phyloP scores from a whole-genome alignment of 2,329 filamentous ascomycete species.

The Monosporascus sp. region DNA sequence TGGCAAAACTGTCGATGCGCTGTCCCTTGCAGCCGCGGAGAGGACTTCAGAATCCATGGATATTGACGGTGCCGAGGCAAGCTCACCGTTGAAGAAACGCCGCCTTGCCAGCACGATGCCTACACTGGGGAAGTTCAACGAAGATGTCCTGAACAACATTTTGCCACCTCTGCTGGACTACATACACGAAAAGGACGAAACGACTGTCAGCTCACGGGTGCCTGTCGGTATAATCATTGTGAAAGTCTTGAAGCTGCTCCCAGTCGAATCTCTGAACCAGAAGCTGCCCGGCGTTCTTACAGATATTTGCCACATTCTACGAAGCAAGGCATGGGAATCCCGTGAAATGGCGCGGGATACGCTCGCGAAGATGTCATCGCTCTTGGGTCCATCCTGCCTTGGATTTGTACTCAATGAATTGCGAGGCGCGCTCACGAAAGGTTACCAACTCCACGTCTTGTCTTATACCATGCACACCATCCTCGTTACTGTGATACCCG shows the following conservation, averaged over 20 bases:
- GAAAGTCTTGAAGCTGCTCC: conserved; percentile 78
- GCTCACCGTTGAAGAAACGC: conserved; percentile 20
- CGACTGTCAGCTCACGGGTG: conserved; percentile 86
- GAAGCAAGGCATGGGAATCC: conserved; percentile 82
- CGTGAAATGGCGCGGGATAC: conserved; percentile 89
- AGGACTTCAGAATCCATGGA: conserved; percentile 37
- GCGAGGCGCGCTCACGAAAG: conserved; percentile 72
- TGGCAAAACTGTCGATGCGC: conserved; percentile 72
- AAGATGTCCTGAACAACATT: conserved; percentile 69
- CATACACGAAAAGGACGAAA: conserved; percentile 90
- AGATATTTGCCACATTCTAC: conserved; percentile 87
- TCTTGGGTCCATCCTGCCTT: conserved; percentile 78
- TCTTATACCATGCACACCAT: conserved; percentile 95
- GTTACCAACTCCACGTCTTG: conserved; percentile 90
- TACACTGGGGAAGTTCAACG: conserved; percentile 58
- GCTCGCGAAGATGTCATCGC: conserved; percentile 72
- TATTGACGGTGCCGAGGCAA: conserved; percentile 28
- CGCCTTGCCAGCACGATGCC: conserved; percentile 63
- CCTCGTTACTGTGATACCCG: conserved; percentile 67
- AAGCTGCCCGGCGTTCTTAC: conserved; percentile 79
- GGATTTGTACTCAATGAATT: conserved; percentile 93
- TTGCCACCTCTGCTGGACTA: conserved; percentile 77
- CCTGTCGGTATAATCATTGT: conserved; percentile 85
- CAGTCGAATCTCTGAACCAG: conserved; percentile 64
- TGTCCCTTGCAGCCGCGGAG: conserved; percentile 50